Evolutionary conservation across 805 yeast genomes (phyloP).

Genomic region (Myxozyma geophila): DNA sequence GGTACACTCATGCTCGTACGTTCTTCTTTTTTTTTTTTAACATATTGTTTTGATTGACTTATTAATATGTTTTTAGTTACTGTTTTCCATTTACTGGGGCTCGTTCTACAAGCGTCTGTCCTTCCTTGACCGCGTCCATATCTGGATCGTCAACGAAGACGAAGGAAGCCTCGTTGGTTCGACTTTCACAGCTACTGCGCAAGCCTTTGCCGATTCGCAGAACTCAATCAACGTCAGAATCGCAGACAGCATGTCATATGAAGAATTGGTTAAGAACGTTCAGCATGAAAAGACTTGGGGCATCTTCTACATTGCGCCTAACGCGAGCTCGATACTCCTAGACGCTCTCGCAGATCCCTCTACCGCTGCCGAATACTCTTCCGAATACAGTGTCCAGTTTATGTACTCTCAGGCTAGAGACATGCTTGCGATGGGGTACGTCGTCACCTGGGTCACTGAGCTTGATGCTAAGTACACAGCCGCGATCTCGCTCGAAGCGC

Average conservation of each 20-base stretch:
- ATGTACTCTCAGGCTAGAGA: constrained; percentile 71
- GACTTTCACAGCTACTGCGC: constrained; percentile 39
- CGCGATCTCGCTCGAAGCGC: constrained; percentile 36
- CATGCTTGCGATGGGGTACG: constrained; percentile 54
- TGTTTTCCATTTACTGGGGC: constrained; percentile 58
- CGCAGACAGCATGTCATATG: constrained; percentile 46
- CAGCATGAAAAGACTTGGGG: constrained; percentile 64
- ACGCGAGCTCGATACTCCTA: constrained; percentile 51
- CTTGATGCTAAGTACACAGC: constrained; percentile 47
- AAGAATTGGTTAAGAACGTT: constrained; percentile 51
- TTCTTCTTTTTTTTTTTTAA: background rate
- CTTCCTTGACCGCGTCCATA: constrained; percentile 40
- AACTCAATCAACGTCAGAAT: constrained; percentile 32
- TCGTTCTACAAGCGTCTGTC: constrained; percentile 46
- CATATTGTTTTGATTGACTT: background rate
- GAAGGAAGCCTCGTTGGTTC: constrained; percentile 45
- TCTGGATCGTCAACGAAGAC: constrained; percentile 51
- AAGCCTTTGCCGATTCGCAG: constrained; percentile 41
- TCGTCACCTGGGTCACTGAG: constrained; percentile 51
- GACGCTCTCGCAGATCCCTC: constrained; percentile 49
- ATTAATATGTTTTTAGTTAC: constrained; percentile 32
- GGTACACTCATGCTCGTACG: constrained; percentile 20
- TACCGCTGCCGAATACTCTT: constrained; percentile 38
- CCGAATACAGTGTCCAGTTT: constrained; percentile 47
- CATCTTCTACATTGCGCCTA: constrained; percentile 56